Evolutionary conservation across 495 filamentous ascomycete species (phyloP), one percentile per base, ranked within the genome.

Genomic region (Penicillium cataractarum): DNA sequence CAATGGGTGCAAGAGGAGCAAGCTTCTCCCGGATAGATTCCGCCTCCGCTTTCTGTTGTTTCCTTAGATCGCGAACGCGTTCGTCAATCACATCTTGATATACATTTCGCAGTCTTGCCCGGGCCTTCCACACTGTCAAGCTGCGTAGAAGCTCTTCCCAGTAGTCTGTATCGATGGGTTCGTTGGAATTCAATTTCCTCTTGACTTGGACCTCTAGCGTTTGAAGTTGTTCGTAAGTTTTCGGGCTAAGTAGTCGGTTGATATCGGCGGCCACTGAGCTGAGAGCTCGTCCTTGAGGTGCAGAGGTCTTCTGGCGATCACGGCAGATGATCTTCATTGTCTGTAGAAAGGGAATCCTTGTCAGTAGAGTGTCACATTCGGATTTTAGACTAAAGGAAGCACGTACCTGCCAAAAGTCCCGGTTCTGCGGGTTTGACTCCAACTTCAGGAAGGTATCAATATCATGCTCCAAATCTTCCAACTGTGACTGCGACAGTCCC

Each of bases 131-230:
- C 4, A 96, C 87, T 15, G 88, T 80, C 42, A 99, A 78, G 69
- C 89, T 96, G 64, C 88, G 86, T 51, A 98, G 81, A 3, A 99
- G 83, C 68, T 96, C 90, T 65, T 96, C 92, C 95, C 95, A 99
- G 74, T 98, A 99, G 73, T 99, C 95, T 4, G 89, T 91, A 78
- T 99, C 96, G 69, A 98, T 92, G 10, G 91, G 89, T 71, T 97
- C 93, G 64, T 96, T 88, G 13, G 92, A 95, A 44, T 88, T 82
- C 40, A 99, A 74, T 74, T 98, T 99, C 9, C 78, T 78, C 64
- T 83, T 85, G 66, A 99, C 93, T 73, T 97, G 92, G 56, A 80
- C 83, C 76, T 98, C 95, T 27, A 99, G 80, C 22, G 81, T 82
- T 71, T 92, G 87, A 6, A 99, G 82, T 67, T 98, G 91, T 70